Evolutionary conservation across 192 early-diverging fungal genomes (phyloP), one percentile per base, ranked within the genome.

Genomic region (Jimgerdemannia lactiflua): DNA sequence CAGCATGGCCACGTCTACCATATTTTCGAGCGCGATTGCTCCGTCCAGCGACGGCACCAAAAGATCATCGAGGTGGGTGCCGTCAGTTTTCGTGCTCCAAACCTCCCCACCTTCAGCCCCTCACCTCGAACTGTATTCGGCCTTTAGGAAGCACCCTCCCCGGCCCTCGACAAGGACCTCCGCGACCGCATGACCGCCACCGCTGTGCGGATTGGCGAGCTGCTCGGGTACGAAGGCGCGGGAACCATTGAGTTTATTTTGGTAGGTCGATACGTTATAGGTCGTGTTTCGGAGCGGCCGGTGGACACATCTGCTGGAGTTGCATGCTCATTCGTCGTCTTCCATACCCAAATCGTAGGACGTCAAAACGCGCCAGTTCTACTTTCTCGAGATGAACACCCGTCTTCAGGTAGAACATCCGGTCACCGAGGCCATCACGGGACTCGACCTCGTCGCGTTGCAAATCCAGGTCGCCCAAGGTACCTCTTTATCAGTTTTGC

Each of bases 301-400:
- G 40, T 42, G n/a, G n/a, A n/a, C n/a, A n/a, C n/a, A n/a, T n/a
- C n/a, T n/a, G n/a, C n/a, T n/a, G n/a, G n/a, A n/a, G n/a, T n/a
- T n/a, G n/a, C n/a, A n/a, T n/a, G n/a, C n/a, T n/a, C n/a, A n/a
- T n/a, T n/a, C n/a, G n/a, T 59, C 65, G 72, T 59, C 59, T 65
- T 11, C 42, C 20, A 9, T 54, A 40, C 4, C 43, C 59, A 66
- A 43, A 40, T 59, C 65, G 19, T 68, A 82, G 83, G 86, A 88
- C 71, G 80, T 78, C 67, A 80, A 80, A 0, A 75, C 79, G 9
- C 79, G 79, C 18, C 77, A 85, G 69, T 91, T 86, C 68, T 91
- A 90, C 81, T 91, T 91, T 79, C 78, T 91, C 73, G 90, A 91
- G 74, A 80, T 91, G 75, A 91, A 91, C 79, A 88, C 90, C 17